A percentile compares a stretch with the other conserved stretches of the same genome.
Conservation (phyloP, 352 stramenopile genomes). For the Globisporangium middletonii region DNA sequence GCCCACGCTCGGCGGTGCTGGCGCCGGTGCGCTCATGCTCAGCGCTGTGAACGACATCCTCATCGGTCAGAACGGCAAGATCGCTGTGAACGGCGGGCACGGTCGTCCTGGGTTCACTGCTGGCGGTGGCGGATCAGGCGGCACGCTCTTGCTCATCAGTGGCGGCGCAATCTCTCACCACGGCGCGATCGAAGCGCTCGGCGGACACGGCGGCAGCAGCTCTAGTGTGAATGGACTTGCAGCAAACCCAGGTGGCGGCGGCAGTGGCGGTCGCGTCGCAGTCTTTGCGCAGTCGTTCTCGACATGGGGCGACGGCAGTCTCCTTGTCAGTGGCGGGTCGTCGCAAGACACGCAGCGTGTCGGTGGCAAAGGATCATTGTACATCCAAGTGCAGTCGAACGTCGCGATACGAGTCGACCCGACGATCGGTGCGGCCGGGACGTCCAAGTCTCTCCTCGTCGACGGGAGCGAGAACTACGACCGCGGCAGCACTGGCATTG, state of each 20-base stretch:
- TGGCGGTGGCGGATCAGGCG: constrained; percentile 52
- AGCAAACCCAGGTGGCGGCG: constrained; percentile 53
- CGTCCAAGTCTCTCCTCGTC: constrained; percentile 62
- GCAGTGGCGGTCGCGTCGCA: constrained; percentile 81
- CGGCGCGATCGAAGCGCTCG: constrained; percentile 64
- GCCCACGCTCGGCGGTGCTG: constrained; percentile 83
- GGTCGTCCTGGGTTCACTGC: constrained; percentile 49
- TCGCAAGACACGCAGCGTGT: constrained; percentile 34
- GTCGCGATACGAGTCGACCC: constrained; percentile 53
- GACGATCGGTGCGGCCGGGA: constrained; percentile 58
- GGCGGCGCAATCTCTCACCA: constrained; percentile 54
- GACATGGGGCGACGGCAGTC: constrained; percentile 67
- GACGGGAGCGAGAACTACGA: constrained; percentile 36
- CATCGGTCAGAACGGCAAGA: constrained; percentile 64
- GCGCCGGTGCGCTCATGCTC: constrained; percentile 83
- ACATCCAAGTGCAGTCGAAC: constrained; percentile 37
- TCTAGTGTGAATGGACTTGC: constrained; percentile 7
- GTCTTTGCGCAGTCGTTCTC: constrained; percentile 91
- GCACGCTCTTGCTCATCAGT: constrained; percentile 44
- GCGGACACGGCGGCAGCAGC: constrained; percentile 77
- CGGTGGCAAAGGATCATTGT: constrained; percentile 32
- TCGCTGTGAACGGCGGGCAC: constrained; percentile 72
- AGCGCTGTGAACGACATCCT: constrained; percentile 93
- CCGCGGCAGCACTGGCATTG: constrained; percentile 4
- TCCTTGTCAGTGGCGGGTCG: constrained; percentile 72